These are phyloP conservation scores for Xylaria sp. DNA, from an alignment of 2,329 filamentous ascomycete genomes.

Conservation along the genomic window DNA sequence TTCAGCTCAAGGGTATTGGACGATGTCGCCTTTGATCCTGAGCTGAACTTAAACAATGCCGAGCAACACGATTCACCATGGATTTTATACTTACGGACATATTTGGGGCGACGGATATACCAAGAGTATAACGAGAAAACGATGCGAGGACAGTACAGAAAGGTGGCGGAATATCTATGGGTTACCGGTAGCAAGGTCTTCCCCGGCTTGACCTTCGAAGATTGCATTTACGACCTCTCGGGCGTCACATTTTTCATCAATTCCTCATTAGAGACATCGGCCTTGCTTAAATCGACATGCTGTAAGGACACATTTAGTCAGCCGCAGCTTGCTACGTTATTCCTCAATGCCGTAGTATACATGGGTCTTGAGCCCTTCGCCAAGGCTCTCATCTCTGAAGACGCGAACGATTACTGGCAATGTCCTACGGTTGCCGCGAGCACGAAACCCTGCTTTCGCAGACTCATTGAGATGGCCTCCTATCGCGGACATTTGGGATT, in stretches of 20 bases:
- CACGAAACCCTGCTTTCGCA: conserved; percentile 35
- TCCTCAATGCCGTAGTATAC: conserved; percentile 39
- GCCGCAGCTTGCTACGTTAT: conserved; percentile 36
- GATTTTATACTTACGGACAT: conserved; percentile 35
- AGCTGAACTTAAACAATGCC: conserved; percentile 27
- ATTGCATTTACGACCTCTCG: conserved; percentile 35
- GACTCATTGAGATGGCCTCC: conserved; percentile 38
- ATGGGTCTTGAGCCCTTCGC: conserved; percentile 38
- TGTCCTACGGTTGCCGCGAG: conserved; percentile 38
- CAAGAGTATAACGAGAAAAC: conserved; percentile 37
- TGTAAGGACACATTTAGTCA: conserved; percentile 35
- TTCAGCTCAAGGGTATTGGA: conserved; percentile 38
- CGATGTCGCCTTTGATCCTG: conserved; percentile 36
- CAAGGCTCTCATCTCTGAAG: conserved; percentile 38
- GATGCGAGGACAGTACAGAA: conserved; percentile 37
- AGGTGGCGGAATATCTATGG: conserved; percentile 37
- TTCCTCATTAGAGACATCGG: conserved; percentile 35
- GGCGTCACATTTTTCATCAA: conserved; percentile 40
- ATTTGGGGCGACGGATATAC: conserved; percentile 35
- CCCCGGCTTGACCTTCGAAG: conserved; percentile 33
- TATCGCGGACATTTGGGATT: conserved; percentile 36
- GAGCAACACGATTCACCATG: conserved; percentile 38
- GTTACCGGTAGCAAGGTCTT: conserved; percentile 35
- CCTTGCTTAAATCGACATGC: conserved; percentile 32
- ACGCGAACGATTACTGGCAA: conserved; percentile 39